Evolutionary conservation across 2,329 filamentous ascomycete genomes (phyloP), one percentile per base, ranked within the genome.

Genomic region (Calonectria hongkongensis): DNA sequence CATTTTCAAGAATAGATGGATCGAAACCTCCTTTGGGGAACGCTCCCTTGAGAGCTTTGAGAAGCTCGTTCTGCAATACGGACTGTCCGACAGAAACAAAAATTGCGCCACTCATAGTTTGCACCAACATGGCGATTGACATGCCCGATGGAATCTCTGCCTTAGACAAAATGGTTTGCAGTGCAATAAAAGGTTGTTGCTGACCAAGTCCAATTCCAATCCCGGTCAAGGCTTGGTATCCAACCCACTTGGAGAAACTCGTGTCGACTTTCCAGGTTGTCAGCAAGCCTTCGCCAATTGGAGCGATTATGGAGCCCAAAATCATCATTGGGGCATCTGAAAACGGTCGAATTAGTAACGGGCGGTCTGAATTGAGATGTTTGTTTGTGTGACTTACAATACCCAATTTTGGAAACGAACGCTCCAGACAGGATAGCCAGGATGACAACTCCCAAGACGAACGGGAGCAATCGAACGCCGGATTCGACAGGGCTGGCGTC

Each of bases 31-130:
- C 33, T 15, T 9, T 30, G 3, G 63, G 21, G n/a, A 66, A 54
- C 18, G 47, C 63, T 0, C 30, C 33, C 6, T 51, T 27, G 7
- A 66, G 63, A 15, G 43, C 54, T 27, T 81, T 73, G n/a, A 86
- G 75, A 1, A 91, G 83, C 9, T 83, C 79, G 74, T 88, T 89
- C 51, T 84, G 85, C 70, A 90, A 89, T 10, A 90, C 84, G 9
- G 85, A 86, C 72, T 90, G 84, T 0, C 82, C 88, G 6, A 88
- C 83, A 0, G 86, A 84, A 9, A 90, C 84, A 71, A 89, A 90
- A 0, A 90, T 72, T 1, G 85, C 82, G 4, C 84, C 85, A 13
- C 85, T 85, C 0, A 87, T 77, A 0, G 81, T 84, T 70, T 86
- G 85, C 5, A 76, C 64, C 51, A 81, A 79, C 3, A 80, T 75